phyloP scores from a whole-genome alignment of 768 basidiomycete genomes.

The Mycena floridula region DNA sequence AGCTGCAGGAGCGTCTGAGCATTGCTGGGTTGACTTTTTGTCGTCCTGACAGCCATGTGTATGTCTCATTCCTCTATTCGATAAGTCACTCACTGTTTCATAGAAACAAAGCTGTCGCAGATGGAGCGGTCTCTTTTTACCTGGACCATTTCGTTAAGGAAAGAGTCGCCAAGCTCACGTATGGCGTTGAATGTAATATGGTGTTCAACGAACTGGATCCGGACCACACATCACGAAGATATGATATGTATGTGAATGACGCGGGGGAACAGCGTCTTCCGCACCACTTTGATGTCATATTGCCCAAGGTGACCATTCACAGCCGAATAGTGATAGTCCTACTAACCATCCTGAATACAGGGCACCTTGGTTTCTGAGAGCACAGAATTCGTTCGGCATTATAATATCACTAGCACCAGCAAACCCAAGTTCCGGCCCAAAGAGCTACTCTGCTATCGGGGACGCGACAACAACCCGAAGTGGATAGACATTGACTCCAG shows the following conservation, averaged over 20 bases:
- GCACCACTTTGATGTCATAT: not conserved
- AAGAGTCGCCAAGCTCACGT: constrained; percentile 28
- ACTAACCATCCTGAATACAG: constrained; percentile 11
- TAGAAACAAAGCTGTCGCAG: constrained; percentile 38
- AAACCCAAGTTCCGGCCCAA: too few species aligned
- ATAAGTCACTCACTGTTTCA: too few species aligned
- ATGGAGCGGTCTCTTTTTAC: constrained; percentile 32
- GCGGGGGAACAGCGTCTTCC: constrained; percentile 35
- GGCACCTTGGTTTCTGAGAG: constrained; percentile 26
- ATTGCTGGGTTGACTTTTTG: constrained; percentile 26
- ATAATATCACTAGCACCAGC: too few species aligned
- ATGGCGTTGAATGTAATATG: constrained; percentile 22
- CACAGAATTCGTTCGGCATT: constrained; percentile 24
- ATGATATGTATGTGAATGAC: not conserved
- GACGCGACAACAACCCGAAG: too few species aligned
- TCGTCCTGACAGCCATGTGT: constrained; percentile 44
- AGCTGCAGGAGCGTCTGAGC: constrained; percentile 30
- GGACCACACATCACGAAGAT: constrained; percentile 20
- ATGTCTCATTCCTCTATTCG: too few species aligned
- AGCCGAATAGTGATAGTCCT: too few species aligned
- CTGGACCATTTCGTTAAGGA: constrained; percentile 31
- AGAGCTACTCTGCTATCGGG: too few species aligned
- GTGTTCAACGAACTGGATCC: constrained; percentile 18
- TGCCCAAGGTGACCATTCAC: not conserved
- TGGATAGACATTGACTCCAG: too few species aligned